Evolutionary conservation across 768 basidiomycete genomes (phyloP), one percentile per base, ranked within the genome.

Genomic region (Tephrocybe sp.): DNA sequence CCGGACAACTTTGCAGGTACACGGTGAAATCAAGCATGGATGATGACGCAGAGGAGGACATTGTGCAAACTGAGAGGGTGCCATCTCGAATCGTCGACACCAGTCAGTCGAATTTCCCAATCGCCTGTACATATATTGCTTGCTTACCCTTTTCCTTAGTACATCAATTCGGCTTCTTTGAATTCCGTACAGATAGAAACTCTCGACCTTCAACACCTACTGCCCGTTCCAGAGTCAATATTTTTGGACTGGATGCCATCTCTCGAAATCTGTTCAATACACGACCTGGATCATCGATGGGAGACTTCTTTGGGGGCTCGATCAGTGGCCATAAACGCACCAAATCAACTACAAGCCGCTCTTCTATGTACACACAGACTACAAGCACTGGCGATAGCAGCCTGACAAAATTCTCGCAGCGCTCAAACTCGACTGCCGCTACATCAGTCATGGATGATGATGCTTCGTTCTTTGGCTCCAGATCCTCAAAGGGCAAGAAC

Each of bases 131-230:
- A 16, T 19, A 40, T n/a, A n/a, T n/a, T n/a, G n/a, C n/a, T n/a
- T n/a, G 12, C 50, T 34, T 41, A 54, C 34, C 34, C 37, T 31
- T 43, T 48, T 40, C 31, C 47, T 19, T 49, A 94, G 91, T 92
- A 47, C 89, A 94, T 60, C 89, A 90, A 63, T 93, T 84, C 52
- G 92, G 92, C 13, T 69, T 97, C 45, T 96, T 94, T 71, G 86
- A 89, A 62, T 94, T 95, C 67, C 79, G 79, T 24, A 92, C 92
- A 0, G 85, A 84, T 26, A 70, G 64, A 49, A 82, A 79, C 45
- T 85, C 94, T 19, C 69, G 79, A n/a, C 94, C 95, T 5, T 80
- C 86, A 2, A 98, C 94, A 0, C 95, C 94, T 3, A 90, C 89
- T 0, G 79, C 83, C 1, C 81, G 76, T 38, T 80, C 84, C n/a